Evolutionary conservation across 192 early-diverging fungal genomes (phyloP), one percentile per base, ranked within the genome.

Genomic region (Gaertneriomyces sp.): DNA sequence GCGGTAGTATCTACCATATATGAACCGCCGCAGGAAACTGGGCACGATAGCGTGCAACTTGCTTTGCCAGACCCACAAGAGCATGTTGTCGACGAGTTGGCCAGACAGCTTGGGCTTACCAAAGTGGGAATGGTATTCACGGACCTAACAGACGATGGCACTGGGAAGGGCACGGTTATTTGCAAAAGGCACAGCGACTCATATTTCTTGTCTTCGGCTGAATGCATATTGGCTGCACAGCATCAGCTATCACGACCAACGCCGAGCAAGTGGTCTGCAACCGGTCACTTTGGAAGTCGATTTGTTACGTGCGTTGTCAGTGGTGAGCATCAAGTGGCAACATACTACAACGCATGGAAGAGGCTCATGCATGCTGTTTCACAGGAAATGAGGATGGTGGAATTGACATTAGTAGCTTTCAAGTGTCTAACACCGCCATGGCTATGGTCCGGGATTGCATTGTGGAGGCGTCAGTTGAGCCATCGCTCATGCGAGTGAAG

Each of bases 231-330:
- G 63, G 83, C 91, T 3, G 94, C 94, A 0, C 82, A 91, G 40
- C 87, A 92, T 83, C 91, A 99, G 70, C 75, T 79, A 45, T 74
- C 76, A 64, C 72, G 93, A 68, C 92, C 89, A 25, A 87, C 84
- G 17, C 52, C 73, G 4, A 85, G 85, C 58, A 81, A 82, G 60
- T 95, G 90, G 78, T 87, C 90, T 7, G 69, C 79, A 14, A 83
- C 84, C 1, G 93, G 93, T 2, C 78, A 84, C 19, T 98, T 92
- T 74, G 91, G 93, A 11, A 90, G 88, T 69, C 91, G 95, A 62
- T 96, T 99, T 74, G 93, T 98, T 39, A 98, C 95, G 0, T 92
- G 89, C 74, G 89, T 95, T 5, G 79, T 99, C n/a, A 79, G 88
- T n/a, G 94, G 77, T 75, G 47, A 46, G 42, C 10, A 20, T n/a